These are phyloP conservation scores for Salvia miltiorrhiza DNA, from an alignment of 257 asterid species.

Conservation along the genomic window DNA sequence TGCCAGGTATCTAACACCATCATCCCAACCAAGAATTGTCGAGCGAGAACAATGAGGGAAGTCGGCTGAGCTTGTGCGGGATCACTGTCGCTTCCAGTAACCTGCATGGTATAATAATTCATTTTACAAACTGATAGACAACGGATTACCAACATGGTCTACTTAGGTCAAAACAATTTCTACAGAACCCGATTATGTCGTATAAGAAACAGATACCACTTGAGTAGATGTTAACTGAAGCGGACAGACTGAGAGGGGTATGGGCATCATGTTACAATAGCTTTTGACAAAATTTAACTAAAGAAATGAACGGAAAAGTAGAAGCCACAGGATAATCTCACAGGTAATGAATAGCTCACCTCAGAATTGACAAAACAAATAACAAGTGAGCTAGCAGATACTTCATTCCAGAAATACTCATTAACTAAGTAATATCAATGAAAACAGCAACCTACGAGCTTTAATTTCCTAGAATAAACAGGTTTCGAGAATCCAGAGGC, in stretches of 20 bases:
- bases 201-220: neutral
- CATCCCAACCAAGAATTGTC: conserved; percentile 68
- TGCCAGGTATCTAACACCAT: conserved; percentile 87
- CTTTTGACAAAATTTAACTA: neutral
- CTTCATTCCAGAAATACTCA: neutral
- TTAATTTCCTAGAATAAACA: neutral
- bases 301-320: neutral
- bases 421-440: neutral
- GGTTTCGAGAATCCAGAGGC: neutral
- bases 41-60: conserved; percentile 49
- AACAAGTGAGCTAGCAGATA: neutral
- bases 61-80: conserved; percentile 33
- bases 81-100: conserved; percentile 59
- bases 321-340: neutral
- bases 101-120: conserved; percentile 35
- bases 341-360: neutral
- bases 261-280: conserved; percentile 2
- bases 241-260: neutral
- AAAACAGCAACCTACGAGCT: neutral
- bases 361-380: neutral
- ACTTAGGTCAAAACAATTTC: neutral
- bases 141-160: neutral
- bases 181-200: neutral
- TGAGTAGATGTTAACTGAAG: neutral
- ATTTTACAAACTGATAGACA: conserved; percentile 8